These are phyloP conservation scores for Colletotrichum tropicale DNA, from an alignment of 2,329 filamentous ascomycete species.

Conservation along the genomic window DNA sequence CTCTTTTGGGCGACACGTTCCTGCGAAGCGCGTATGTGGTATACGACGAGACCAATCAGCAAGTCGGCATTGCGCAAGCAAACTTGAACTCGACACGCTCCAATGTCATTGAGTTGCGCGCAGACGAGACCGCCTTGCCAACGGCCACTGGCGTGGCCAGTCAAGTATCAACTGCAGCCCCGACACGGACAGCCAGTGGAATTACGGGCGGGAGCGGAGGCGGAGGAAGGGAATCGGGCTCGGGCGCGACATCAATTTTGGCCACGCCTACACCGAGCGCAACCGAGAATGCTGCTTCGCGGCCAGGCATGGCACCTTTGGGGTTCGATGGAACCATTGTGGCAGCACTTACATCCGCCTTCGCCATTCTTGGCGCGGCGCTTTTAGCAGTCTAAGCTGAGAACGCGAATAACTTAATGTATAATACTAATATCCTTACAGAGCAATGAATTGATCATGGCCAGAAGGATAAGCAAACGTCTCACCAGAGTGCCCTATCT, in stretches of 20 bases:
- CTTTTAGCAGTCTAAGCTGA: neutral
- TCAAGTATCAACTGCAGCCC: neutral
- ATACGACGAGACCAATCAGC: slow-evolving; percentile 74
- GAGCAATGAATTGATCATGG: neutral
- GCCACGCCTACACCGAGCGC: neutral
- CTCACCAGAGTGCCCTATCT: neutral
- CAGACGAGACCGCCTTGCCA: slow-evolving; percentile 42
- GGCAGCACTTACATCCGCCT: neutral
- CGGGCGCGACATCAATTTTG: neutral
- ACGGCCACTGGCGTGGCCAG: slow-evolving; percentile 44
- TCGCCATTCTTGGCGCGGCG: neutral
- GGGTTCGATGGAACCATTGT: neutral
- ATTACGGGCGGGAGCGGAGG: neutral
- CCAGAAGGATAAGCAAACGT: neutral
- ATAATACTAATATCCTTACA: neutral
- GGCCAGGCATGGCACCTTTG: neutral
- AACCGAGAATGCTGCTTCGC: neutral
- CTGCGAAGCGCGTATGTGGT: slow-evolving; percentile 77
- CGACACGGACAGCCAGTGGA: neutral
- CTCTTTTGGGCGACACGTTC: slow-evolving; percentile 74
- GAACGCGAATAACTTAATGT: neutral
- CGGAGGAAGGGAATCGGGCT: neutral
- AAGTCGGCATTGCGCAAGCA: slow-evolving; percentile 68
- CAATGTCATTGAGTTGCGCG: slow-evolving; percentile 51
- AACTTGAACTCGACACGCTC: slow-evolving; percentile 50